A percentile compares a stretch with the other conserved stretches of the same genome.
Evolutionary conservation across 1,284 basidiomycete species (phyloP).

Genomic region (Butyriboletus appendiculatus): DNA sequence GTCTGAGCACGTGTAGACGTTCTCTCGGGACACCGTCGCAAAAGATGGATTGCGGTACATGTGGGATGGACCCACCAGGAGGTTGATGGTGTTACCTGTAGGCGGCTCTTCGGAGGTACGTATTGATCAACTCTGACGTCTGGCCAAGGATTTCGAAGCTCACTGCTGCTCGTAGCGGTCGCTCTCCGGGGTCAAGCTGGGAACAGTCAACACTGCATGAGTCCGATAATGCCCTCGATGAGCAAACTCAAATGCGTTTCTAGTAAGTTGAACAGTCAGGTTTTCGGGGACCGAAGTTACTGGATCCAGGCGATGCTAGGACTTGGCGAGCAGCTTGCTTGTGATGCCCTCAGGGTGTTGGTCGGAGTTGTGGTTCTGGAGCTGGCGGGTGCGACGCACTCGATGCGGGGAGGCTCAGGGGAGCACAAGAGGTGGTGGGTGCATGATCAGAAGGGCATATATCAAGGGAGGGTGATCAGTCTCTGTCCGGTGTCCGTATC

Average conservation of each 20-base stretch:
- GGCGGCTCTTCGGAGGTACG: background rate
- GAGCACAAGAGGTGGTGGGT: too few species aligned
- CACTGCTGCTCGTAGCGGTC: background rate
- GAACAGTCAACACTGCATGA: background rate
- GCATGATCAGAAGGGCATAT: too few species aligned
- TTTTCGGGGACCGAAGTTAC: background rate
- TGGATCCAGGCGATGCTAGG: background rate
- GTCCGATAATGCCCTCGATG: background rate
- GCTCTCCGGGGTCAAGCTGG: background rate
- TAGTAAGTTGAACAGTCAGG: background rate
- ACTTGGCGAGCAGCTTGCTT: background rate
- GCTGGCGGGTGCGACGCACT: background rate
- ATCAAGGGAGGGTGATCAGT: too few species aligned
- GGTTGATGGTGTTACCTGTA: background rate
- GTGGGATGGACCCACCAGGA: constrained; percentile 3
- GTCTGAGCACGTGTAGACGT: constrained; percentile 8
- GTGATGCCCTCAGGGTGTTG: background rate
- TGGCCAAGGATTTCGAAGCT: background rate
- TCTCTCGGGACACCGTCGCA: constrained; percentile 14
- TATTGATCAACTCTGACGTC: background rate
- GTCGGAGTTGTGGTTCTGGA: too few species aligned
- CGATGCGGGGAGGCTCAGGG: background rate
- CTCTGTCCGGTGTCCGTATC: too few species aligned
- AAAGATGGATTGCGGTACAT: constrained; percentile 12
- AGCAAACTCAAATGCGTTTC: background rate